Evolutionary conservation across 2,329 filamentous ascomycete species (phyloP).

Genomic region (Phaeosphaeriaceae sp.): DNA sequence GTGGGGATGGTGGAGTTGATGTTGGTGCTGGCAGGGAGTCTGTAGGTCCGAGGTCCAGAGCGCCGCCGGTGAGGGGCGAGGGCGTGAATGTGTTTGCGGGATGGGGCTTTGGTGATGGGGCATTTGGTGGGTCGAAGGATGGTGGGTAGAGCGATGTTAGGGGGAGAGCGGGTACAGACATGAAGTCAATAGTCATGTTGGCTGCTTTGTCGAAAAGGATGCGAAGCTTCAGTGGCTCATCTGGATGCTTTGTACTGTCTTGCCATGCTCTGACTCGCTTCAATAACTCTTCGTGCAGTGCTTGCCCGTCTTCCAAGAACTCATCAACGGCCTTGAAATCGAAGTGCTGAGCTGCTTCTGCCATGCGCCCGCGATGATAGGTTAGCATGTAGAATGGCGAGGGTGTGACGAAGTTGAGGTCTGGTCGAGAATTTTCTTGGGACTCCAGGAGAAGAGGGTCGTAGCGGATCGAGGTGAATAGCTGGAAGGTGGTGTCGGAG

Average conservation of each 20-base stretch:
- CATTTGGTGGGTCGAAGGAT: slow-evolving; percentile 58
- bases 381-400: slow-evolving; percentile 81
- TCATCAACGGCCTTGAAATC: slow-evolving; percentile 51
- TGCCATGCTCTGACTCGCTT: slow-evolving; percentile 40
- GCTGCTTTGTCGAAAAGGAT: slow-evolving; percentile 58
- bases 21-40: slow-evolving; percentile 31
- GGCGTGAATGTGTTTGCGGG: slow-evolving; percentile 36
- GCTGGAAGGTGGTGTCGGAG: slow-evolving; percentile 36
- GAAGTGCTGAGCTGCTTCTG: slow-evolving; percentile 63
- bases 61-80: slow-evolving; percentile 46
- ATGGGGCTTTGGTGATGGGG: slow-evolving; percentile 19
- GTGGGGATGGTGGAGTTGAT: slow-evolving; percentile 14
- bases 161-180: slow-evolving; percentile 49
- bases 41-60: slow-evolving; percentile 39
- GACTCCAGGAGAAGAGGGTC: slow-evolving; percentile 46
- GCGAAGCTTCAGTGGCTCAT: slow-evolving; percentile 55
- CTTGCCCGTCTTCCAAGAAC: slow-evolving; percentile 43
- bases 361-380: slow-evolving; percentile 78
- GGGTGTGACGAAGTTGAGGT: slow-evolving; percentile 56
- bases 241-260: slow-evolving; percentile 18
- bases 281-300: slow-evolving; percentile 41
- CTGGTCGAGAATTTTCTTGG: slow-evolving; percentile 53
- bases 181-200: slow-evolving; percentile 48
- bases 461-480: slow-evolving; percentile 50
- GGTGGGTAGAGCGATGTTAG: slow-evolving; percentile 65